Evolutionary conservation across 192 early-diverging fungal species (phyloP).

Genomic region (Mortierella hygrophila): DNA sequence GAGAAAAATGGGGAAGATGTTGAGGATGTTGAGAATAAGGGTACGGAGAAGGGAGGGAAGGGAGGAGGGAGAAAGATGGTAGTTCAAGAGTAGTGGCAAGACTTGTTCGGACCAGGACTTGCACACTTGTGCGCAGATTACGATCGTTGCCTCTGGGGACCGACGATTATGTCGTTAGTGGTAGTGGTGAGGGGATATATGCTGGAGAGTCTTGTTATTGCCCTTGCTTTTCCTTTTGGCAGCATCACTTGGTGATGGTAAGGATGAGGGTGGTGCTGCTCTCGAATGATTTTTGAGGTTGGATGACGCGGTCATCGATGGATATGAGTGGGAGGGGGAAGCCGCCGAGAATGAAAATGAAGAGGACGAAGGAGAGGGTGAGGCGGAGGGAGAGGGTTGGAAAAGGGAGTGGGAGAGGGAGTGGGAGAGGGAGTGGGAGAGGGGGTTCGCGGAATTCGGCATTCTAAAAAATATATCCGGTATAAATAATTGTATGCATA

Average conservation of each 20-base stretch:
- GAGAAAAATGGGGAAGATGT: neutral
- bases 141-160: neutral
- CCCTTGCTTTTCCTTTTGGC: neutral
- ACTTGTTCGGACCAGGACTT: slow-evolving; percentile 21
- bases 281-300: neutral
- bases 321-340: neutral
- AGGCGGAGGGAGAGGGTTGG: neutral
- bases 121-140: slow-evolving; percentile 14
- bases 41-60: neutral
- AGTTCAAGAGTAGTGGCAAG: slow-evolving; percentile 1
- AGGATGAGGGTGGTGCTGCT: neutral
- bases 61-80: neutral
- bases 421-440: neutral
- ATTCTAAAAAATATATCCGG: no score
- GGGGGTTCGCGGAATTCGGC: neutral
- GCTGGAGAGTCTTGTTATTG: neutral
- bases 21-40: neutral
- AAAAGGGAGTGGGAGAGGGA: neutral
- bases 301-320: neutral
- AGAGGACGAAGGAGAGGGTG: neutral
- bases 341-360: neutral
- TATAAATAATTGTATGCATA: no score
- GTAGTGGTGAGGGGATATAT: neutral
- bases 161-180: neutral
- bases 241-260: neutral